A percentile compares a stretch with the other conserved stretches of the same genome.
phyloP scores from a whole-genome alignment of 2,329 filamentous ascomycete genomes.

The Chaetomium sp. region DNA sequence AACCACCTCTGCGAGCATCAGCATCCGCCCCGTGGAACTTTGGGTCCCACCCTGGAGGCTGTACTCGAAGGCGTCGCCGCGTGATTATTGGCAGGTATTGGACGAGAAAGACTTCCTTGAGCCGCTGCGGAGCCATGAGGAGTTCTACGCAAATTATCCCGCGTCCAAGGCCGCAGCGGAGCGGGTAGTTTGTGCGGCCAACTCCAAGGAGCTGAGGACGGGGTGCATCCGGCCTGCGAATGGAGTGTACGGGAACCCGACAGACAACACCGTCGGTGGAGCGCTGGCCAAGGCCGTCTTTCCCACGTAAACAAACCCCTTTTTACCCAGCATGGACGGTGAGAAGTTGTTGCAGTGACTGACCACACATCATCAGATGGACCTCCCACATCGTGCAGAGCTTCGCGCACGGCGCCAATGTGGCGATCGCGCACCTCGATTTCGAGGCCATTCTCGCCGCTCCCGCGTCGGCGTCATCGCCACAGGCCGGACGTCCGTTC shows the following conservation, averaged over 20 bases:
- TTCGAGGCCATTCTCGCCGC: slow-evolving; percentile 45
- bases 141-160: slow-evolving; percentile 55
- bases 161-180: slow-evolving; percentile 55
- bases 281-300: slow-evolving; percentile 44
- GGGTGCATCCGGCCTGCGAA: slow-evolving; percentile 56
- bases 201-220: slow-evolving; percentile 46
- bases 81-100: slow-evolving; percentile 49
- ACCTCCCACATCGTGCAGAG: slow-evolving; percentile 44
- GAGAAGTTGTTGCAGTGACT: background rate
- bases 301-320: slow-evolving; percentile 45
- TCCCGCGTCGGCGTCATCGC: slow-evolving; percentile 32
- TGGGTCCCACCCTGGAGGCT: slow-evolving; percentile 48
- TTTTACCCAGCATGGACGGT: background rate
- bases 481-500: slow-evolving; percentile 45
- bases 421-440: slow-evolving; percentile 46
- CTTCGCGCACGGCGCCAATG: slow-evolving; percentile 48
- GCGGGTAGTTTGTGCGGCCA: slow-evolving; percentile 41
- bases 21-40: slow-evolving; percentile 46
- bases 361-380: slow-evolving; percentile 39
- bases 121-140: slow-evolving; percentile 43
- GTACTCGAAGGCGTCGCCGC: slow-evolving; percentile 37
- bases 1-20: slow-evolving; percentile 55
- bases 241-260: slow-evolving; percentile 55
- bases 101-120: slow-evolving; percentile 47
- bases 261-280: slow-evolving; percentile 49